Percentiles rank a stretch among this genome's conserved stretches.
phyloP scores from a whole-genome alignment of 805 yeast genomes.

The Pichia heedii region DNA sequence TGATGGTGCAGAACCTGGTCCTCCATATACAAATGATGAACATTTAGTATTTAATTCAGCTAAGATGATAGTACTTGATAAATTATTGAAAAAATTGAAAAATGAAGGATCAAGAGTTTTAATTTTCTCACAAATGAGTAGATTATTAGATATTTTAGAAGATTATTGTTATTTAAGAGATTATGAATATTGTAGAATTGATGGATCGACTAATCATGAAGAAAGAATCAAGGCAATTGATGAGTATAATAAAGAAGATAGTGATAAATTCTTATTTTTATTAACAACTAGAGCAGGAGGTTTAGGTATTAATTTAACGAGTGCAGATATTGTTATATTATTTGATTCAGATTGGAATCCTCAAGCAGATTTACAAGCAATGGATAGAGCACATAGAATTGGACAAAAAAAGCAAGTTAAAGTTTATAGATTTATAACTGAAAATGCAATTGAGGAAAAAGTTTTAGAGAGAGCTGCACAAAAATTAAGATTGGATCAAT shows the following conservation, averaged over 20 bases:
- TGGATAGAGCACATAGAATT: slow-evolving; percentile 97
- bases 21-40: slow-evolving; percentile 93
- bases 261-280: slow-evolving; percentile 75
- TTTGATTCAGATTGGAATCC: slow-evolving; percentile 98
- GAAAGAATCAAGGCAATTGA: slow-evolving; percentile 90
- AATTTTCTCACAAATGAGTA: slow-evolving; percentile 89
- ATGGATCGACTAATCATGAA: slow-evolving; percentile 88
- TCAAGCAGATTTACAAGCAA: slow-evolving; percentile 94
- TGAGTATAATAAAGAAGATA: slow-evolving; percentile 75
- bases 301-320: slow-evolving; percentile 83
- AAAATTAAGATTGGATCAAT: slow-evolving; percentile 81
- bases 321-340: slow-evolving; percentile 82
- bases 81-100: slow-evolving; percentile 61
- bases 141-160: slow-evolving; percentile 81
- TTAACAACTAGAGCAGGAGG: slow-evolving; percentile 97
- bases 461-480: slow-evolving; percentile 95
- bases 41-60: slow-evolving; percentile 87
- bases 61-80: slow-evolving; percentile 82
- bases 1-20: slow-evolving; percentile 99
- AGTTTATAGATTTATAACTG: slow-evolving; percentile 89
- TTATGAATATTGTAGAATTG: slow-evolving; percentile 83
- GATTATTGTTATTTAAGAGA: slow-evolving; percentile 85
- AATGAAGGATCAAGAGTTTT: slow-evolving; percentile 80
- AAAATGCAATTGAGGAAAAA: slow-evolving; percentile 92
- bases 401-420: slow-evolving; percentile 95